These are phyloP conservation scores for Yamadazyma laniorum DNA, from an alignment of 805 yeast species.

Conservation along the genomic window DNA sequence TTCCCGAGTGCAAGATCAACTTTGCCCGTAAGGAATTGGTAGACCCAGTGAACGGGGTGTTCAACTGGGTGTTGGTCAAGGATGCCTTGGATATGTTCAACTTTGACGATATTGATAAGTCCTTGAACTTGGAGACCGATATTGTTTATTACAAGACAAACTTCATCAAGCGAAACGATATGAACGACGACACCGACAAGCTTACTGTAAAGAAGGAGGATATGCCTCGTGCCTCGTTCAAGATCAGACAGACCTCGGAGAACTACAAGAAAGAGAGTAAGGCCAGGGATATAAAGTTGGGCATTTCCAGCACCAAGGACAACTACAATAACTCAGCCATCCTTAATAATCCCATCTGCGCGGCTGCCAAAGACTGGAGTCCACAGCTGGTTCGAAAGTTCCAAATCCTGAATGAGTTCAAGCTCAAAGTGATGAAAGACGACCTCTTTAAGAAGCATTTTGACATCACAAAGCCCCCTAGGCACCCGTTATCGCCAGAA, in stretches of 20 bases:
- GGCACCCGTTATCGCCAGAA: conserved; percentile 38
- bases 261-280: conserved; percentile 6
- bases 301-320: conserved; percentile 7
- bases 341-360: conserved; percentile 30
- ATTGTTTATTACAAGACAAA: conserved; percentile 45
- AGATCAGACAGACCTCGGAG: conserved; percentile 21
- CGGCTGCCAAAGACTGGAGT: conserved; percentile 41
- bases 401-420: conserved; percentile 32
- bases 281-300: neutral
- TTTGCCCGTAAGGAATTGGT: conserved; percentile 24
- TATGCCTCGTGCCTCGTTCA: conserved; percentile 36
- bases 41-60: conserved; percentile 8
- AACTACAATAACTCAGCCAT: conserved; percentile 11
- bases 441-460: conserved; percentile 35
- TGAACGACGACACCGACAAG: conserved; percentile 12
- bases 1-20: conserved; percentile 39
- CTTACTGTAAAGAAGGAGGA: conserved; percentile 12
- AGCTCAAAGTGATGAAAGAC: conserved; percentile 35
- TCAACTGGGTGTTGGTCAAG: conserved; percentile 29
- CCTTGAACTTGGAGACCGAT: conserved; percentile 39
- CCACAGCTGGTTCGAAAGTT: conserved; percentile 29
- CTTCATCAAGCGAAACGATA: conserved; percentile 37
- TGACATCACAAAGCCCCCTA: conserved; percentile 31
- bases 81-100: conserved; percentile 34
- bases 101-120: conserved; percentile 25